Conservation (phyloP, 176 grass and related monocot species). For the Oryza longistaminata region DNA sequence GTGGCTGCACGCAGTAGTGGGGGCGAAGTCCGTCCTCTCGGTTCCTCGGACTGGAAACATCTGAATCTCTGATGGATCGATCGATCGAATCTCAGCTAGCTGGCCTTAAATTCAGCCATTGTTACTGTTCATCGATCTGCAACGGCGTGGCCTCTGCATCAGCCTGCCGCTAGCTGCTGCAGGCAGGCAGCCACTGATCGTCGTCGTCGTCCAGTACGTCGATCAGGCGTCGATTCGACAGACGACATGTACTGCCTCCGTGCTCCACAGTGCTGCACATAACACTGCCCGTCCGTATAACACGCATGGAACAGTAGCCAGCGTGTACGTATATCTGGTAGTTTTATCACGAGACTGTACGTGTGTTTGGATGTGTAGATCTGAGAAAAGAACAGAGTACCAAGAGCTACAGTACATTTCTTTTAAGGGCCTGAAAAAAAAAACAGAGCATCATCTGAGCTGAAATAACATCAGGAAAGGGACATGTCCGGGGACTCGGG, state of each 20-base stretch:
- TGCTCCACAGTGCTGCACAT: not conserved
- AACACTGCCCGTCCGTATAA: not conserved
- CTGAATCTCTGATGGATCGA: not conserved
- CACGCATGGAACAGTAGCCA: not conserved
- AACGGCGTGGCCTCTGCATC: not conserved
- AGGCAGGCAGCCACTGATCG: not conserved
- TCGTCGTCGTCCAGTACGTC: not conserved
- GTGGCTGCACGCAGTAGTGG: not conserved
- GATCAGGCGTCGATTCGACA: not conserved
- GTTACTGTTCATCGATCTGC: not conserved
- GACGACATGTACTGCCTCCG: not conserved
- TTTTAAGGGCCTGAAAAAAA: not conserved
- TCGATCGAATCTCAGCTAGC: not conserved
- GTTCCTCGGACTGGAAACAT: not conserved
- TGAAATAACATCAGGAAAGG: not conserved
- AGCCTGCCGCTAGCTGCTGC: not conserved
- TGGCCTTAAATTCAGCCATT: not conserved
- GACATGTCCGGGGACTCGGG: not conserved
- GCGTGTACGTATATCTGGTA: not conserved
- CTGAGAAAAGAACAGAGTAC: not conserved
- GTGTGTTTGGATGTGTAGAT: not conserved
- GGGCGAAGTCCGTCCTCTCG: not conserved
- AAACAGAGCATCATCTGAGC: not conserved
- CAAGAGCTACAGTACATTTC: not conserved
- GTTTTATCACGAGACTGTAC: not conserved